These are phyloP conservation scores for Casuarina glauca DNA, from an alignment of 306 rosid species.

Conservation along the genomic window DNA sequence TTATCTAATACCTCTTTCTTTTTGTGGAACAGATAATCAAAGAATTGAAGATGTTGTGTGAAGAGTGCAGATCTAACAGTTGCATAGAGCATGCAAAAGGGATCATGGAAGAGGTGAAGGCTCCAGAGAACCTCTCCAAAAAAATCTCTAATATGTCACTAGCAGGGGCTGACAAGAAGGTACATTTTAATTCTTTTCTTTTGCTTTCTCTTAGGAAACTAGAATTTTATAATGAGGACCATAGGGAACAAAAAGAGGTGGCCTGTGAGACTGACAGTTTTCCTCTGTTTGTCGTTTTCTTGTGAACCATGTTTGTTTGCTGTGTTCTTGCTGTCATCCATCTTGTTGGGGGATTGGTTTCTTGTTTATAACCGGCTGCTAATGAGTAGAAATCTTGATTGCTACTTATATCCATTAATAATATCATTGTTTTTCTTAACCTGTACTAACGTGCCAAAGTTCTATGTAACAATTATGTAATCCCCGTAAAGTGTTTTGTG, in stretches of 20 bases:
- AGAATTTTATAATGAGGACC: background rate
- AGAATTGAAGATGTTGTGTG: conserved; percentile 50
- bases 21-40: conserved; percentile 33
- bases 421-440: background rate
- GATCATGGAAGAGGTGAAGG: conserved; percentile 57
- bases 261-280: background rate
- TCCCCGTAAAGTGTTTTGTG: background rate
- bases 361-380: background rate
- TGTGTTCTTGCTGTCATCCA: background rate
- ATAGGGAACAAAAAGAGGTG: background rate
- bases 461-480: background rate
- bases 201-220: background rate
- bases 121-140: conserved; percentile 54
- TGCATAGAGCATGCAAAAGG: conserved; percentile 61
- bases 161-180: conserved; percentile 46
- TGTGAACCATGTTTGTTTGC: background rate
- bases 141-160: conserved; percentile 40
- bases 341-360: background rate
- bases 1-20: background rate
- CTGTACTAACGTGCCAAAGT: background rate
- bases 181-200: conserved; percentile 11
- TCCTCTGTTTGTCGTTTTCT: no score
- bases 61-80: conserved; percentile 53
- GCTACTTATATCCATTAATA: background rate
- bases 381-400: background rate